Evolutionary conservation across 2,329 filamentous ascomycete genomes (phyloP).

Genomic region (Venturia carpophila): DNA sequence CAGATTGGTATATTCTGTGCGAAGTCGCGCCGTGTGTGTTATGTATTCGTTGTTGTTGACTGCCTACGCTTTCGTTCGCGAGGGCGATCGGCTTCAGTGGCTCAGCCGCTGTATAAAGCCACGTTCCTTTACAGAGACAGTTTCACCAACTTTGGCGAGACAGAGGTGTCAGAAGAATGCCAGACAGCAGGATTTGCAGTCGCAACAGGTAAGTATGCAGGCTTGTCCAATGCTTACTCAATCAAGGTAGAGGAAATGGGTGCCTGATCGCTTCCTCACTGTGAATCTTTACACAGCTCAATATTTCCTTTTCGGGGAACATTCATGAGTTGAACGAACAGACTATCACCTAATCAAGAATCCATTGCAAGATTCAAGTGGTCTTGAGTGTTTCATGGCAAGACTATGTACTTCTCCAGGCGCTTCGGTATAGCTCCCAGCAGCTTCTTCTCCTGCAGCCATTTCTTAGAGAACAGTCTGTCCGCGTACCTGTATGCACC

Average conservation of each 20-base stretch:
- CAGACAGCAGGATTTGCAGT: not conserved
- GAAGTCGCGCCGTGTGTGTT: not conserved
- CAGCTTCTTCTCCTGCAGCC: slow-evolving; percentile 81
- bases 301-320: not conserved
- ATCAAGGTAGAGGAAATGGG: not conserved
- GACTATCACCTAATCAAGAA: not conserved
- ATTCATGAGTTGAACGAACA: not conserved
- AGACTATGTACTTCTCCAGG: slow-evolving; percentile 86
- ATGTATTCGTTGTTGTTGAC: slow-evolving; percentile 4
- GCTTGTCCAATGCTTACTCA: not conserved
- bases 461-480: slow-evolving; percentile 81
- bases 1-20: not conserved
- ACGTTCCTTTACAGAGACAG: not conserved
- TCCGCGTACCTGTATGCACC: slow-evolving; percentile 98
- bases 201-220: too few species aligned
- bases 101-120: not conserved
- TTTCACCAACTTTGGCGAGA: not conserved
- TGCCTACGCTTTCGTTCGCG: slow-evolving; percentile 3
- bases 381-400: slow-evolving; percentile 48
- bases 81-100: not conserved
- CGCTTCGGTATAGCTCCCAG: slow-evolving; percentile 73
- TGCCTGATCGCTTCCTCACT: not conserved
- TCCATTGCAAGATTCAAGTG: not conserved
- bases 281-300: not conserved
- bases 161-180: not conserved